Base-by-base conservation (phyloP, 2,329 filamentous ascomycete genomes). In the Mycocentrospora acerina region DNA sequence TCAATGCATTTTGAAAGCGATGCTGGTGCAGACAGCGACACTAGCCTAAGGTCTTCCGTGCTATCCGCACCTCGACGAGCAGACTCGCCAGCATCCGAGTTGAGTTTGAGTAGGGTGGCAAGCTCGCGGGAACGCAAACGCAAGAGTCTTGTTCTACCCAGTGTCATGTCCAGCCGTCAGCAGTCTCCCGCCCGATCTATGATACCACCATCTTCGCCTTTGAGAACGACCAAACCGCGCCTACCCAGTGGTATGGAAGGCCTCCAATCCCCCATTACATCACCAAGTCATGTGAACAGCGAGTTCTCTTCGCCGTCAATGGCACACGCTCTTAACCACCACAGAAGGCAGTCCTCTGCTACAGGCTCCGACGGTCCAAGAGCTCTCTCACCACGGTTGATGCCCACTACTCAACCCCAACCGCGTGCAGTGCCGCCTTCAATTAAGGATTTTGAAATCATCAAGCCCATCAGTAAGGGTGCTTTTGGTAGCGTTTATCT, bases 381-480 rank as follows among this genome's bases (percentile, higher is more conserved):
- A 51, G 89, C 91, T 0, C 78, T 87, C 1, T 98, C 93, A 4
- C 93, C 93, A 5, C 82, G 90, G 16, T 68, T 97, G 34, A 82
- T 79, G 32, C 85, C 88, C 3, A 85, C 86, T 42, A 80, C 83
- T 26, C 87, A 90, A 19, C 87, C 86, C 2, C 90, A 95, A 64
- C 88, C 90, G 32, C 85, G 90, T 41, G 89, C 91, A 19, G 85
- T 91, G 1, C 88, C 93, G 3, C 90, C 91, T 7, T 98, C 94
- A 0, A 98, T 98, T 71, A 97, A 97, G 58, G 93, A 98, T 61
- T 98, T 98, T 55, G 93, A 98, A 66, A 95, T 98, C 53, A 95
- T 98, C 72, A 98, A 98, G 62, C 93, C 93, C 5, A 98, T 98
- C 69, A 98, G 93, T 71, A 97, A 96, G 70, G 93, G 93, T 33